Conservation (phyloP, 2,329 filamentous ascomycete species). For the Septoria linicola region DNA sequence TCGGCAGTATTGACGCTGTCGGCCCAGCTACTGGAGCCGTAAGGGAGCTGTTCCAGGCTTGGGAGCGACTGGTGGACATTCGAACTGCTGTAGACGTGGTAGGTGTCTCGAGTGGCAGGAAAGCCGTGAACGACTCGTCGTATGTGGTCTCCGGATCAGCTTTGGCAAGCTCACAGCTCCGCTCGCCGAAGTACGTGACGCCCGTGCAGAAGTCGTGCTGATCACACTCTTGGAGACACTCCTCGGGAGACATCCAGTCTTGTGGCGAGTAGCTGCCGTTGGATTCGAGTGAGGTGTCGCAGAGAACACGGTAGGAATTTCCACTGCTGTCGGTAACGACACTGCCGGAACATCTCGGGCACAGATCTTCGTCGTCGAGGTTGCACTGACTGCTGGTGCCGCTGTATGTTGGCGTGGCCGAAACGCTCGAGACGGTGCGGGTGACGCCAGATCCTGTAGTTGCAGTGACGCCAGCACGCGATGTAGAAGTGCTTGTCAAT, state of each 20-base stretch:
- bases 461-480: conserved; percentile 5
- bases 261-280: conserved; percentile 26
- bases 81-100: conserved; percentile 1
- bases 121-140: conserved; percentile 28
- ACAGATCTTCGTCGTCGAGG: conserved; percentile 22
- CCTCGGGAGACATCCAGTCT: conserved; percentile 24
- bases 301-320: conserved; percentile 22
- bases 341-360: conserved; percentile 29
- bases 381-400: conserved; percentile 14
- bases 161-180: conserved; percentile 31
- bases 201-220: conserved; percentile 28
- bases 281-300: conserved; percentile 20
- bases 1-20: conserved; percentile 23
- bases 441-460: not conserved
- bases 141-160: conserved; percentile 14
- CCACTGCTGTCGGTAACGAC: conserved; percentile 17
- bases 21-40: conserved; percentile 12
- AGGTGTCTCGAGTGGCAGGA: conserved; percentile 27
- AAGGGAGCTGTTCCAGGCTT: conserved; percentile 7
- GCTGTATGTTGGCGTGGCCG: conserved; percentile 5
- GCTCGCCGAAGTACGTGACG: conserved; percentile 26
- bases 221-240: conserved; percentile 26
- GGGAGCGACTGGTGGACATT: not conserved
- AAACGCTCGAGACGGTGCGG: conserved; percentile 9
- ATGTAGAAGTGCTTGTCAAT: conserved; percentile 13